Evolutionary conservation across 129 eudicot genomes (phyloP).

Genomic region (Flaveria trinervia): DNA sequence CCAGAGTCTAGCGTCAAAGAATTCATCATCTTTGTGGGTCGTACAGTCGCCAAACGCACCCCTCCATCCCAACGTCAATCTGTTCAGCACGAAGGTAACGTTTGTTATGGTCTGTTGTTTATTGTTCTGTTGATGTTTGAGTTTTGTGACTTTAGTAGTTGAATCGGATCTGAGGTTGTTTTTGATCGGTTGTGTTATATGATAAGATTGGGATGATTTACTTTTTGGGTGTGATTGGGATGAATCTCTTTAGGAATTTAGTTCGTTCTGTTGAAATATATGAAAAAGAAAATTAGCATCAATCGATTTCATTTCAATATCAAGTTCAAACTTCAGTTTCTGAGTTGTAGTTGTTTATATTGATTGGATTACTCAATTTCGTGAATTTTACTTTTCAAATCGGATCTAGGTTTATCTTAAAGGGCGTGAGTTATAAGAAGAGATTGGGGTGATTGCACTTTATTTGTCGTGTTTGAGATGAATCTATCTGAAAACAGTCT

Average conservation of each 20-base stretch:
- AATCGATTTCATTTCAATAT: no score
- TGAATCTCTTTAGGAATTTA: constrained; percentile 5
- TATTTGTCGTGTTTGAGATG: constrained; percentile 6
- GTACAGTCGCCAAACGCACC: constrained; percentile 88
- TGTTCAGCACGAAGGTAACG: constrained; percentile 87
- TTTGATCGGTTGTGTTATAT: neutral
- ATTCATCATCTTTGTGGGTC: constrained; percentile 81
- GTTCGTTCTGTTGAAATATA: constrained; percentile 1
- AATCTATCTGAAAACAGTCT: neutral
- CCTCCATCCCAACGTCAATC: constrained; percentile 92
- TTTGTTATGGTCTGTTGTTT: neutral
- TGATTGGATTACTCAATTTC: constrained; percentile 19
- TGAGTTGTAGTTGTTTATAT: neutral
- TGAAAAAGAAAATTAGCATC: neutral
- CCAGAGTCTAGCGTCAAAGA: constrained; percentile 80
- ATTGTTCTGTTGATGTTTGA: constrained; percentile 17
- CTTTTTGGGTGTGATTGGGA: neutral
- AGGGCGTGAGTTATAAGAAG: neutral
- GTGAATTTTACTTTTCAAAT: neutral
- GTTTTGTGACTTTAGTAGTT: constrained; percentile 1
- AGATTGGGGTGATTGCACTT: neutral
- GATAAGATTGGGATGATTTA: neutral
- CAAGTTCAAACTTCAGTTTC: neutral
- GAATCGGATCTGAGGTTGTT: constrained; percentile 22
- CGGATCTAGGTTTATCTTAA: constrained; percentile 12